These are phyloP conservation scores for Exophiala sideris DNA, from an alignment of 2,329 filamentous ascomycete genomes.

Conservation along the genomic window DNA sequence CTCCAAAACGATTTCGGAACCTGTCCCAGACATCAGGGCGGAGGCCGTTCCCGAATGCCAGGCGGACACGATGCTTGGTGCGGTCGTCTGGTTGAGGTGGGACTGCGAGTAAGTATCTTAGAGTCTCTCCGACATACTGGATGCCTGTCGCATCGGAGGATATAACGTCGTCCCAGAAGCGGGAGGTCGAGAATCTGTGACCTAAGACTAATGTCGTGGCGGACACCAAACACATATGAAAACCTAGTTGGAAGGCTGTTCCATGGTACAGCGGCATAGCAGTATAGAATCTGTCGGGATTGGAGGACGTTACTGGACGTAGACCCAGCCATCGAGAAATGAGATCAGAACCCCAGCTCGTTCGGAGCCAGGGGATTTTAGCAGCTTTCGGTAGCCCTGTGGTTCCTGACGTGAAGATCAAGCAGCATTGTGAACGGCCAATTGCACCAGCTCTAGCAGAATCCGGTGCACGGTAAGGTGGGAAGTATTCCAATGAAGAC, in stretches of 20 bases:
- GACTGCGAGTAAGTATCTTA: conserved; percentile 68
- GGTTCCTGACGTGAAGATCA: conserved; percentile 95
- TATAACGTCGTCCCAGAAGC: conserved; percentile 70
- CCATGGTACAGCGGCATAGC: conserved; percentile 89
- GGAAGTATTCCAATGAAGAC: conserved; percentile 33
- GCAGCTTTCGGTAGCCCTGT: conserved; percentile 88
- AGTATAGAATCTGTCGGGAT: conserved; percentile 70
- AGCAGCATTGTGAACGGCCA: conserved; percentile 59
- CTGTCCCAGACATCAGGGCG: conserved; percentile 80
- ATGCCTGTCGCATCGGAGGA: conserved; percentile 67
- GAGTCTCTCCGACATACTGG: conserved; percentile 74
- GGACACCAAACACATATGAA: conserved; percentile 57
- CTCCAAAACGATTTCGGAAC: conserved; percentile 77
- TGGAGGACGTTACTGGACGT: conserved; percentile 32
- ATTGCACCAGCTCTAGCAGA: conserved; percentile 51
- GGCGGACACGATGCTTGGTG: conserved; percentile 63
- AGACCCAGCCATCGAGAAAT: conserved; percentile 56
- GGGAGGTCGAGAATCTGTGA: conserved; percentile 66
- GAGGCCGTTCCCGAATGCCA: conserved; percentile 80
- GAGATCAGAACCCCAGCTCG: conserved; percentile 49
- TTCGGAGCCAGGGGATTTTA: conserved; percentile 25
- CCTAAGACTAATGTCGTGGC: conserved; percentile 69
- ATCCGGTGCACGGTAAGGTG: conserved; percentile 58
- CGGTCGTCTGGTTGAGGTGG: conserved; percentile 67
- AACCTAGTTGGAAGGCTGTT: conserved; percentile 69